A percentile compares a stretch with the other conserved stretches of the same genome.
Evolutionary conservation across 805 yeast genomes (phyloP).

Genomic region (Kazachstania bromeliacearum): DNA sequence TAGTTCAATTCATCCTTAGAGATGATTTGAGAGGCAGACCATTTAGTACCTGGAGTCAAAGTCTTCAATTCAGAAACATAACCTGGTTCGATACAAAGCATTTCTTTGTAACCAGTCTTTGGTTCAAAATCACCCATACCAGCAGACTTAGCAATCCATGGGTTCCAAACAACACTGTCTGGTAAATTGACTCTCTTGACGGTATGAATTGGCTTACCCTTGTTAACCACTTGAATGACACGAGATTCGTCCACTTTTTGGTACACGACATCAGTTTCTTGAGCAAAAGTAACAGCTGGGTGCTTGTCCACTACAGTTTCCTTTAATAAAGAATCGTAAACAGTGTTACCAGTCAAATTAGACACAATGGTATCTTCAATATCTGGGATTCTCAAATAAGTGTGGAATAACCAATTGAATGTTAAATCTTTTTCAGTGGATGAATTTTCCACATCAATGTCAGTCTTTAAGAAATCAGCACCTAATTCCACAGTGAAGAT

Average conservation of each 20-base stretch:
- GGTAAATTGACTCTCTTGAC: constrained; percentile 53
- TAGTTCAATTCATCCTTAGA: constrained; percentile 51
- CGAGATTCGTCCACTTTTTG: constrained; percentile 46
- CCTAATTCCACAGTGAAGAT: constrained; percentile 58
- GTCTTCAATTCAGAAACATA: constrained; percentile 59
- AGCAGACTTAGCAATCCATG: constrained; percentile 78
- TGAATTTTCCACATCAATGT: constrained; percentile 67
- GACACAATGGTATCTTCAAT: constrained; percentile 69
- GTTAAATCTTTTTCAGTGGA: constrained; percentile 50
- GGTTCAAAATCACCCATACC: constrained; percentile 88
- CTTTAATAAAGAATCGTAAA: constrained; percentile 67
- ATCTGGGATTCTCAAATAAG: constrained; percentile 69
- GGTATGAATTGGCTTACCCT: constrained; percentile 63
- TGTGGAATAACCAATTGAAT: constrained; percentile 93
- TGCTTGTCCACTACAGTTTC: constrained; percentile 57
- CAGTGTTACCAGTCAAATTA: constrained; percentile 63
- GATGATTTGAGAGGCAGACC: constrained; percentile 62
- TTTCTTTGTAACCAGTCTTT: constrained; percentile 66
- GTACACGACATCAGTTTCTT: constrained; percentile 83
- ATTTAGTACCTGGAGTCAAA: constrained; percentile 60
- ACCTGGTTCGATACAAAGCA: constrained; percentile 96
- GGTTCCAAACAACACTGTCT: constrained; percentile 91
- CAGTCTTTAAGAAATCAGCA: constrained; percentile 50
- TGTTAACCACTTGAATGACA: constrained; percentile 56
- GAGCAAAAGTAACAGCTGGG: constrained; percentile 64